phyloP scores from a whole-genome alignment of 495 filamentous ascomycete genomes.

The Xylaria cubensis region DNA sequence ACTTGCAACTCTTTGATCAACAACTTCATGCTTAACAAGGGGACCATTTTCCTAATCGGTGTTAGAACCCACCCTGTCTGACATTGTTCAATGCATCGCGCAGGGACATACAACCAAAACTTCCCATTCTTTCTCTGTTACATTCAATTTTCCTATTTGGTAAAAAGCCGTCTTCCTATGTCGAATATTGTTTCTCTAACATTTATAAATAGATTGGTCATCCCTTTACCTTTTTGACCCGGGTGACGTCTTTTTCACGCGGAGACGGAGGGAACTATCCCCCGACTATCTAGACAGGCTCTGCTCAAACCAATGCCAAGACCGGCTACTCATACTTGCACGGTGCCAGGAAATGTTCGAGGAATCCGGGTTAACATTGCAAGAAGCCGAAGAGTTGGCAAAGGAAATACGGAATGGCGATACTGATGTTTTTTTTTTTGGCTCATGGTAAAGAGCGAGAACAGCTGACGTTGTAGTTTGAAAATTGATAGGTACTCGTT shows the following conservation, averaged over 20 bases:
- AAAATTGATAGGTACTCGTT: no score
- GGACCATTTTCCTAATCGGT: conserved; percentile 13
- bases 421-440: no score
- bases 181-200: background rate
- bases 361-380: no score
- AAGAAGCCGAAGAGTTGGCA: no score
- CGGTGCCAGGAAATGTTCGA: no score
- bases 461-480: no score
- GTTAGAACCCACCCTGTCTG: background rate
- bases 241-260: background rate
- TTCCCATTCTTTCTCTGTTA: background rate
- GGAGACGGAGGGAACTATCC: background rate
- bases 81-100: background rate
- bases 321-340: no score
- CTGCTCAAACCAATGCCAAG: no score
- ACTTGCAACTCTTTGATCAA: background rate
- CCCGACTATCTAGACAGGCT: background rate
- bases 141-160: conserved; percentile 26
- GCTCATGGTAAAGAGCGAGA: no score
- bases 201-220: background rate
- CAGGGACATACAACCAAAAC: background rate
- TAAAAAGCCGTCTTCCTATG: background rate
- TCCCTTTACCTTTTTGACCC: background rate
- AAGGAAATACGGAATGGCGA: no score
- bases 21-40: background rate